Evolutionary conservation across 176 grass and related monocot genomes (phyloP).

Genomic region (Triticum turgidum): DNA sequence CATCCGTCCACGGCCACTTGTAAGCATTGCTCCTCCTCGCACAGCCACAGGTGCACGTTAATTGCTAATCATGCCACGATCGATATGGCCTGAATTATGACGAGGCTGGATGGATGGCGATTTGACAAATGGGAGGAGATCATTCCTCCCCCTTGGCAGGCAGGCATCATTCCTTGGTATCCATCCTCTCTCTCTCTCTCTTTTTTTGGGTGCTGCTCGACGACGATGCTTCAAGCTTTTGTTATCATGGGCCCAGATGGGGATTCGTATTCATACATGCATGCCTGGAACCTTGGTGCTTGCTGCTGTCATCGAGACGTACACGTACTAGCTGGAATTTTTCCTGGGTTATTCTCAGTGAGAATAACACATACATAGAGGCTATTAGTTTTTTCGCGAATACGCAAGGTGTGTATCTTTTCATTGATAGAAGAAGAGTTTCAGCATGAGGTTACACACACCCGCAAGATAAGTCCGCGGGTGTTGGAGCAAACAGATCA

Average conservation of each 20-base stretch:
- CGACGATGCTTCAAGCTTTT: conserved; percentile 3
- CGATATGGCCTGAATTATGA: conserved; percentile 25
- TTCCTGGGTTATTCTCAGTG: not conserved
- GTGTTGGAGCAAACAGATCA: no score
- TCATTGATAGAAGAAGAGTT: no score
- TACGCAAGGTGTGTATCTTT: no score
- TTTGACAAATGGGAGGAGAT: not conserved
- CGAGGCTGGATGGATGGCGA: conserved; percentile 10
- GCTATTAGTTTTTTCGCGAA: no score
- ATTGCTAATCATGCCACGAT: not conserved
- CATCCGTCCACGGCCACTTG: conserved; percentile 2
- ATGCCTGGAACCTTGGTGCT: not conserved
- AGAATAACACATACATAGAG: no score
- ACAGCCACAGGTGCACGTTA: not conserved
- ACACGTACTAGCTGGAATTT: not conserved
- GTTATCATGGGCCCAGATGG: conserved; percentile 1
- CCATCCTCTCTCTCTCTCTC: not conserved
- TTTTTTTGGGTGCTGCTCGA: not conserved
- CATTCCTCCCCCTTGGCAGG: not conserved
- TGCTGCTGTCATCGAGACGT: not conserved
- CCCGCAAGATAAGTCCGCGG: no score
- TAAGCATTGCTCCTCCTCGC: not conserved
- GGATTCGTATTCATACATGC: not conserved
- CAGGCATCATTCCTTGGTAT: conserved; percentile 23
- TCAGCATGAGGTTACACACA: no score